phyloP scores from a whole-genome alignment of 1,139 yeast genomes.

The Lodderomyces theae region DNA sequence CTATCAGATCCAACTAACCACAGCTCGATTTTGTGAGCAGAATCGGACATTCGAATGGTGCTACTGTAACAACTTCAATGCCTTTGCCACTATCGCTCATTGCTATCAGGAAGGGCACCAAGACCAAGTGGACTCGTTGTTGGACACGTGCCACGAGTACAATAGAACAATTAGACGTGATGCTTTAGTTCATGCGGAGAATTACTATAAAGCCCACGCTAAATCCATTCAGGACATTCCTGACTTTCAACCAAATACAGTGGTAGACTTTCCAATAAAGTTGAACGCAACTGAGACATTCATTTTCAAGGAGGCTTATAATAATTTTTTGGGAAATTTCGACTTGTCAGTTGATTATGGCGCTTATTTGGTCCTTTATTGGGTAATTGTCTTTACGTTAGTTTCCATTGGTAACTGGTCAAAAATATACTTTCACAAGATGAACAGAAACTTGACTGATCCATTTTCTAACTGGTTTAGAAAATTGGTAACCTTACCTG shows the following conservation, averaged over 20 bases:
- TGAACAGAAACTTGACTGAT: slow-evolving; percentile 20
- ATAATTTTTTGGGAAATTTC: slow-evolving; percentile 40
- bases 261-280: slow-evolving; percentile 25
- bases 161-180: slow-evolving; percentile 28
- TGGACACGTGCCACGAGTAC: slow-evolving; percentile 27
- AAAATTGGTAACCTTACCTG: slow-evolving; percentile 26
- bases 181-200: slow-evolving; percentile 32
- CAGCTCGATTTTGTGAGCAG: slow-evolving; percentile 26
- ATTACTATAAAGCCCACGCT: slow-evolving; percentile 36
- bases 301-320: slow-evolving; percentile 25
- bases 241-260: slow-evolving; percentile 19
- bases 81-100: slow-evolving; percentile 42
- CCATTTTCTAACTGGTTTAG: slow-evolving; percentile 27
- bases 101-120: slow-evolving; percentile 31
- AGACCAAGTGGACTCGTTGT: slow-evolving; percentile 23
- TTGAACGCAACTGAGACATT: slow-evolving; percentile 21
- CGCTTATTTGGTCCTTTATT: slow-evolving; percentile 26
- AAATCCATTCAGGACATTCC: slow-evolving; percentile 22
- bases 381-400: slow-evolving; percentile 27
- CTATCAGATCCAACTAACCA: slow-evolving; percentile 21
- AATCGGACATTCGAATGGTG: slow-evolving; percentile 18
- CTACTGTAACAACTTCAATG: slow-evolving; percentile 30
- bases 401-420: slow-evolving; percentile 34
- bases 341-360: slow-evolving; percentile 37
- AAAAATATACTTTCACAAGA: slow-evolving; percentile 24